A percentile compares a stretch with the other conserved stretches of the same genome.
Conservation (phyloP, 257 asterid genomes). For the Cruciata laevipes region DNA sequence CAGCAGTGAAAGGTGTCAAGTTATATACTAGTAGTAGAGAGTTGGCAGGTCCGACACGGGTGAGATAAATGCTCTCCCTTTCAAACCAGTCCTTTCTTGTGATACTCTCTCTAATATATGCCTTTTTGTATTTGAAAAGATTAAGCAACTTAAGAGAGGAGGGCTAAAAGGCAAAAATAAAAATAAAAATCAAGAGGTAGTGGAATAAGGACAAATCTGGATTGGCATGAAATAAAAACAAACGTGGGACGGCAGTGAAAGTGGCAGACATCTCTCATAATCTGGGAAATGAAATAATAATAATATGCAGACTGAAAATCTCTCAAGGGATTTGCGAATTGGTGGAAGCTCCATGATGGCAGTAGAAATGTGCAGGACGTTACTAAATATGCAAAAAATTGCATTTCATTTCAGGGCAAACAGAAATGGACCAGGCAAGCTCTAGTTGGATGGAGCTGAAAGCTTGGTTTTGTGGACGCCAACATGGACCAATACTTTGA, state of each 20-base stretch:
- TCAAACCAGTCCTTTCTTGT: conserved; percentile 16
- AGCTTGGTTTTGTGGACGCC: conserved; percentile 27
- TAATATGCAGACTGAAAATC: background rate
- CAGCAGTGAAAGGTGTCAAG: conserved; percentile 16
- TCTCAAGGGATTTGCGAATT: conserved; percentile 14
- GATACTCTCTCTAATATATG: conserved; percentile 10
- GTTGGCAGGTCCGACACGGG: conserved; percentile 27
- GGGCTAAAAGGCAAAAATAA: background rate
- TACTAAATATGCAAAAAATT: conserved; percentile 16
- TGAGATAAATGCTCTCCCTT: conserved; percentile 9
- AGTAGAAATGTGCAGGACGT: conserved; percentile 25
- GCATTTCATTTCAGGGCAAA: conserved; percentile 21
- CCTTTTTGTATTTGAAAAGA: conserved; percentile 28
- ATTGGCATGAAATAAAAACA: conserved; percentile 5
- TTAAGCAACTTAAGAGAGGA: conserved; percentile 26
- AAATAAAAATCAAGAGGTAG: too few relatives aligned
- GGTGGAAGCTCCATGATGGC: conserved; percentile 38
- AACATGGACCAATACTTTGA: conserved; percentile 32
- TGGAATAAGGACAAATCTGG: conserved; percentile 6
- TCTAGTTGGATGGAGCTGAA: conserved; percentile 21
- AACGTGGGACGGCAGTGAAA: conserved; percentile 16
- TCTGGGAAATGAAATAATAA: conserved; percentile 4
- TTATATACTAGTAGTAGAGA: conserved; percentile 33
- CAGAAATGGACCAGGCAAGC: conserved; percentile 30
- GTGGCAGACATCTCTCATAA: conserved; percentile 30